phyloP scores from a whole-genome alignment of 2,329 filamentous ascomycete genomes.

The Dactylellina cionopaga region DNA sequence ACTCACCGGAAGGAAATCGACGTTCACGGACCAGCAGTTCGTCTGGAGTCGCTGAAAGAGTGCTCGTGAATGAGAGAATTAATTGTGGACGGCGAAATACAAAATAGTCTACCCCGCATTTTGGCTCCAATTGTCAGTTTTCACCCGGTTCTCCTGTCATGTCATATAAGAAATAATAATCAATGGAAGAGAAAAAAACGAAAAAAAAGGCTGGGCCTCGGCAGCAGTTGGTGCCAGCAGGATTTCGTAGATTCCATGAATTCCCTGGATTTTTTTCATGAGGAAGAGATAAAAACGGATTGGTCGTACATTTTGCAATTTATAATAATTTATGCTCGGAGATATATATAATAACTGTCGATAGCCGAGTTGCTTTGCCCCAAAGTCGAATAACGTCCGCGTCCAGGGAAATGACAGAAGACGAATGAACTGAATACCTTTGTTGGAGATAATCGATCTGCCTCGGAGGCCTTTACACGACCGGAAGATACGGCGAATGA shows the following conservation, averaged over 20 bases:
- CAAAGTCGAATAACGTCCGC: no score
- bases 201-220: slow-evolving; percentile 8
- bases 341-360: not conserved
- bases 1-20: slow-evolving; percentile 50
- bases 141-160: slow-evolving; percentile 6
- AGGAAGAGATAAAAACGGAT: no score
- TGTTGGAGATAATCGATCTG: not conserved
- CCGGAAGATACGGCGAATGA: slow-evolving; percentile 21
- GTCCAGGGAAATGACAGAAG: not conserved
- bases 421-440: slow-evolving; percentile 15
- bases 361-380: slow-evolving; percentile 39
- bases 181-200: no score
- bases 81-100: slow-evolving; percentile 23
- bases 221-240: slow-evolving; percentile 7
- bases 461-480: not conserved
- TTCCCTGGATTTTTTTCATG: no score
- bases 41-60: slow-evolving; percentile 23
- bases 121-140: slow-evolving; percentile 53
- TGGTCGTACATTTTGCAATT: not conserved
- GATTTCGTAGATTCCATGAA: no score
- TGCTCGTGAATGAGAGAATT: slow-evolving; percentile 51
- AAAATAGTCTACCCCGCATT: slow-evolving; percentile 50
- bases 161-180: no score
- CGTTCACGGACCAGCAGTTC: slow-evolving; percentile 51
- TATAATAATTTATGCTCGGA: not conserved